These are phyloP conservation scores for Neobulgaria alba DNA, from an alignment of 2,329 filamentous ascomycete genomes.

Conservation along the genomic window DNA sequence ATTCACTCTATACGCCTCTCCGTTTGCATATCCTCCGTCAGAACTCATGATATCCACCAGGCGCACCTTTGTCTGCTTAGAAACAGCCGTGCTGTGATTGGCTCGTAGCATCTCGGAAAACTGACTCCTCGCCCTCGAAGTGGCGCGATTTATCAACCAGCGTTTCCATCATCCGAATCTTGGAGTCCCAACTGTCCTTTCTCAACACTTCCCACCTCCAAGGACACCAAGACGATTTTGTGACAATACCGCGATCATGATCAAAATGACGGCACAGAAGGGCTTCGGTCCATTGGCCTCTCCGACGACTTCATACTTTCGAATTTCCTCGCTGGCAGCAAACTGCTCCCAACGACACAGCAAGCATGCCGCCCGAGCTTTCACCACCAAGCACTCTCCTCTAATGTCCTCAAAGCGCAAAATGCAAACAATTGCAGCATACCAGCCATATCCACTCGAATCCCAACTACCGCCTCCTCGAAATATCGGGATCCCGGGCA, in stretches of 20 bases:
- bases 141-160: slow-evolving; percentile 10
- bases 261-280: slow-evolving; percentile 25
- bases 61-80: slow-evolving; percentile 5
- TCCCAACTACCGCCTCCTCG: slow-evolving; percentile 44
- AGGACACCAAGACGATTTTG: background rate
- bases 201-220: slow-evolving; percentile 1
- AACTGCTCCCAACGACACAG: slow-evolving; percentile 31
- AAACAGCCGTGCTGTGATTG: slow-evolving; percentile 10
- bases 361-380: slow-evolving; percentile 34
- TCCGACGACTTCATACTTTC: slow-evolving; percentile 22
- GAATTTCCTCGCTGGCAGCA: slow-evolving; percentile 23
- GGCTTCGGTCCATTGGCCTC: slow-evolving; percentile 25
- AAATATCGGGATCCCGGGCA: slow-evolving; percentile 49
- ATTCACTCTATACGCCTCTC: too few species aligned
- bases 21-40: too few species aligned
- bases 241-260: background rate
- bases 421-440: slow-evolving; percentile 57
- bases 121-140: background rate
- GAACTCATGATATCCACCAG: too few species aligned
- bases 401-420: slow-evolving; percentile 46
- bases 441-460: slow-evolving; percentile 51
- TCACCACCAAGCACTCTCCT: slow-evolving; percentile 36
- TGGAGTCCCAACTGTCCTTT: background rate
- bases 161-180: too few species aligned
- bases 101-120: background rate